Percentiles rank a stretch among this genome's conserved stretches.
phyloP scores from a whole-genome alignment of 2,329 filamentous ascomycete genomes.

The Verticillium nonalfalfae region DNA sequence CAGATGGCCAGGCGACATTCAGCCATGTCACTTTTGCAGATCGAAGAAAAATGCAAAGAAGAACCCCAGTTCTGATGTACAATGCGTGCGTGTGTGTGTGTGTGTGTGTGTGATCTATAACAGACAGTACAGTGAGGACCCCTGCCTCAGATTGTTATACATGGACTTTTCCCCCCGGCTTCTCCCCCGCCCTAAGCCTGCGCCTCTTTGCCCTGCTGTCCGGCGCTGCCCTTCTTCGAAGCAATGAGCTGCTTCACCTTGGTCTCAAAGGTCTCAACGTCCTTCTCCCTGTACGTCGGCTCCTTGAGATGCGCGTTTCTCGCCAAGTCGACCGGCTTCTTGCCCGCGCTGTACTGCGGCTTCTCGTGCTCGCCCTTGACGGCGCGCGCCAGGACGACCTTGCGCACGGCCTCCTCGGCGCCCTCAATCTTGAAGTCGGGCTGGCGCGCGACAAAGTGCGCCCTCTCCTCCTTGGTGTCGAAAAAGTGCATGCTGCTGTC shows the following conservation, averaged over 20 bases:
- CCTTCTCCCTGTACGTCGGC: slow-evolving; percentile 25
- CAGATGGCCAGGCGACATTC: background rate
- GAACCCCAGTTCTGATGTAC: slow-evolving; percentile 5
- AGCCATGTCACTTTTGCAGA: background rate
- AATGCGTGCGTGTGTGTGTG: too few relatives aligned
- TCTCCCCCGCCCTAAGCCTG: slow-evolving; percentile 12
- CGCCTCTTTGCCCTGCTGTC: slow-evolving; percentile 1
- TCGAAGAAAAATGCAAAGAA: slow-evolving; percentile 6
- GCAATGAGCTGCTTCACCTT: slow-evolving; percentile 27
- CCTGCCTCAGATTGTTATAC: background rate
- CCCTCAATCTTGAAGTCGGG: slow-evolving; percentile 21
- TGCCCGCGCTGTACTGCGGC: slow-evolving; percentile 19
- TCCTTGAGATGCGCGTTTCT: slow-evolving; percentile 29
- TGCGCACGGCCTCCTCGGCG: slow-evolving; percentile 24
- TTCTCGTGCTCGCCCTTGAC: slow-evolving; percentile 29
- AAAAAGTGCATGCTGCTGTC: slow-evolving; percentile 13
- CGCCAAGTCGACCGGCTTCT: slow-evolving; percentile 24
- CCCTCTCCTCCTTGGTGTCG: slow-evolving; percentile 10
- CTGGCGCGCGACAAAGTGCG: slow-evolving; percentile 9
- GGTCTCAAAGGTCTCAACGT: slow-evolving; percentile 29
- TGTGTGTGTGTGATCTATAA: background rate
- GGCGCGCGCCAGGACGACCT: slow-evolving; percentile 23
- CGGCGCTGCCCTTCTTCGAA: slow-evolving; percentile 11
- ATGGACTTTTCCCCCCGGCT: background rate
- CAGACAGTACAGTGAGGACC: background rate